phyloP scores from a whole-genome alignment of 129 eudicot species.

The Apium graveolens region DNA sequence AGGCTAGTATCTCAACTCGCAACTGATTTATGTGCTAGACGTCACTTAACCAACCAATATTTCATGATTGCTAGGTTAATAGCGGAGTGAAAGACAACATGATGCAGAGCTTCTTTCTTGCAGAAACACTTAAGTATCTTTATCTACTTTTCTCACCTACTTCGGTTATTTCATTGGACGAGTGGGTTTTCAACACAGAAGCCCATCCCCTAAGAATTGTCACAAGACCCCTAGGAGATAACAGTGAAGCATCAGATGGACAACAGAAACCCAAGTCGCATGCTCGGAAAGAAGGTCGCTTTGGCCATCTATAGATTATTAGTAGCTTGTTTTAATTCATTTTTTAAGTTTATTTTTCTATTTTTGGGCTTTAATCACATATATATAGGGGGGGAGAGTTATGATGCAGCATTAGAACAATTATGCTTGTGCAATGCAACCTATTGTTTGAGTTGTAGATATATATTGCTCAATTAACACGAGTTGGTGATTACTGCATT shows the following conservation, averaged over 20 bases:
- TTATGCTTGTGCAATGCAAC: neutral
- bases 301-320: constrained; percentile 28
- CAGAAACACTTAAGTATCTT: constrained; percentile 89
- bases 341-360: constrained; percentile 1
- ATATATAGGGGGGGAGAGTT: constrained; percentile 5
- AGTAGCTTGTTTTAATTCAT: neutral
- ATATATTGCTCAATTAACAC: neutral
- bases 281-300: constrained; percentile 85
- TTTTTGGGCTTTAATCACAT: constrained; percentile 14
- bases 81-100: constrained; percentile 93
- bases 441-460: neutral
- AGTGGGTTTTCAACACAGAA: constrained; percentile 99
- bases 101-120: constrained; percentile 99
- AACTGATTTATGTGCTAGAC: neutral
- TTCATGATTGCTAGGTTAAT: constrained; percentile 54
- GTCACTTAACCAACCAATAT: neutral
- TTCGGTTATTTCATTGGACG: constrained; percentile 75
- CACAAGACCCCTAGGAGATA: constrained; percentile 30
- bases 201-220: constrained; percentile 88
- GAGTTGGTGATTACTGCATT: constrained; percentile 5
- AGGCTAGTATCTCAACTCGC: neutral
- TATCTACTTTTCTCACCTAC: constrained; percentile 93
- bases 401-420: constrained; percentile 8
- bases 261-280: constrained; percentile 32
- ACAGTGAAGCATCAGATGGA: constrained; percentile 15